These are phyloP conservation scores for Terana coerulea DNA, from an alignment of 768 basidiomycete genomes.

Conservation along the genomic window DNA sequence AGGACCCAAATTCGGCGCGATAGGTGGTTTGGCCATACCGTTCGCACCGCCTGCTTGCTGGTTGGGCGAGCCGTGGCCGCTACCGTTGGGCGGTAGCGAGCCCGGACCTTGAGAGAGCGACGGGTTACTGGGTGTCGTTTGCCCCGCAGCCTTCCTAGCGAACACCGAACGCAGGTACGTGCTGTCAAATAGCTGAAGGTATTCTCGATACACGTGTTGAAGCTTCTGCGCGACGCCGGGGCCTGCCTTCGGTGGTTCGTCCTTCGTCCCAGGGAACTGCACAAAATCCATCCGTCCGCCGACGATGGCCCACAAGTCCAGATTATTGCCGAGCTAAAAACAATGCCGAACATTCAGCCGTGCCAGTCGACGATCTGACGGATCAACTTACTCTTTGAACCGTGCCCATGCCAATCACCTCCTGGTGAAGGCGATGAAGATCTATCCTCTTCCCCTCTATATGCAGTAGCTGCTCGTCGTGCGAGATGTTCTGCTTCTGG, in stretches of 20 bases:
- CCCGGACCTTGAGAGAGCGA: neutral
- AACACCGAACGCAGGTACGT: constrained; percentile 22
- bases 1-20: neutral
- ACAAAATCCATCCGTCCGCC: constrained; percentile 66
- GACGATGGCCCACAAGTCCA: constrained; percentile 60
- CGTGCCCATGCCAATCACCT: constrained; percentile 61
- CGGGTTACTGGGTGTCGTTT: neutral
- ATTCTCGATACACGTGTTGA: constrained; percentile 56
- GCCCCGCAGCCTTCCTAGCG: neutral
- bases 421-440: constrained; percentile 51
- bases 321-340: constrained; percentile 20
- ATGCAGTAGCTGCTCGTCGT: constrained; percentile 38
- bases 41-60: neutral
- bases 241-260: constrained; percentile 57
- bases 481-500: constrained; percentile 34
- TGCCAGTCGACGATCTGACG: neutral
- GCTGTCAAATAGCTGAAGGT: constrained; percentile 52
- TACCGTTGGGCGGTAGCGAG: neutral
- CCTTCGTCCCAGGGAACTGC: constrained; percentile 48
- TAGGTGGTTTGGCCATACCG: neutral
- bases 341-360: neutral
- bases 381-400: constrained; percentile 37
- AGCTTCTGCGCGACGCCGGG: constrained; percentile 61
- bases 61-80: neutral
- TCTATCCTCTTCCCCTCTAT: constrained; percentile 58